Evolutionary conservation across 192 early-diverging fungal species (phyloP).

Genomic region (Endogone sp.): DNA sequence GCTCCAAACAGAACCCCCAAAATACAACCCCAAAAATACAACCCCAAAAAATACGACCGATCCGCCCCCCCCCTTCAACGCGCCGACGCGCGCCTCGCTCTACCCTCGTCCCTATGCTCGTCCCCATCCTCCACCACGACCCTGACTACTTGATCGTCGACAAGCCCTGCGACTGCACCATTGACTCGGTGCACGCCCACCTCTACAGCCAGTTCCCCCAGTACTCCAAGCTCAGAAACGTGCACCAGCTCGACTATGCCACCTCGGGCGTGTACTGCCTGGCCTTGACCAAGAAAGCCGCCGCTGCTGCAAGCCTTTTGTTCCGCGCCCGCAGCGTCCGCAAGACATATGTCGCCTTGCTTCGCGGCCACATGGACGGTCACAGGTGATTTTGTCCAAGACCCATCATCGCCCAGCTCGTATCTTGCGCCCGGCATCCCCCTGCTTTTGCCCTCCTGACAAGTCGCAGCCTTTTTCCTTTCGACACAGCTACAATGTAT

Average conservation of each 20-base stretch:
- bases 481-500: conserved; percentile 19
- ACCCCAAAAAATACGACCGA: too few species aligned
- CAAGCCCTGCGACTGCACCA: conserved; percentile 24
- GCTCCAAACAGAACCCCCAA: too few species aligned
- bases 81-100: too few species aligned
- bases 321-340: conserved; percentile 25
- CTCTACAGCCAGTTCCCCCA: conserved; percentile 19
- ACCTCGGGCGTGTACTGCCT: conserved; percentile 35
- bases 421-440: too few species aligned
- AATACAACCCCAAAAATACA: too few species aligned
- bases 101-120: too few species aligned
- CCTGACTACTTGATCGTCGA: conserved; percentile 28
- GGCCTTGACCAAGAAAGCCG: conserved; percentile 27
- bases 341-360: conserved; percentile 33
- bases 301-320: conserved; percentile 16
- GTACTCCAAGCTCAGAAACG: conserved; percentile 25
- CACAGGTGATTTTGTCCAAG: conserved; percentile 21
- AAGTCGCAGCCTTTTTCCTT: background rate
- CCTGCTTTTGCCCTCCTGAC: too few species aligned
- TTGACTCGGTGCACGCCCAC: conserved; percentile 10
- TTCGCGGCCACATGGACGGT: conserved; percentile 23
- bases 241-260: conserved; percentile 38
- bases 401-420: too few species aligned
- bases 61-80: too few species aligned
- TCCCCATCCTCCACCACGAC: conserved; percentile 21